Evolutionary conservation across 257 asterid species (phyloP).

Genomic region (Nicotiana undulata): DNA sequence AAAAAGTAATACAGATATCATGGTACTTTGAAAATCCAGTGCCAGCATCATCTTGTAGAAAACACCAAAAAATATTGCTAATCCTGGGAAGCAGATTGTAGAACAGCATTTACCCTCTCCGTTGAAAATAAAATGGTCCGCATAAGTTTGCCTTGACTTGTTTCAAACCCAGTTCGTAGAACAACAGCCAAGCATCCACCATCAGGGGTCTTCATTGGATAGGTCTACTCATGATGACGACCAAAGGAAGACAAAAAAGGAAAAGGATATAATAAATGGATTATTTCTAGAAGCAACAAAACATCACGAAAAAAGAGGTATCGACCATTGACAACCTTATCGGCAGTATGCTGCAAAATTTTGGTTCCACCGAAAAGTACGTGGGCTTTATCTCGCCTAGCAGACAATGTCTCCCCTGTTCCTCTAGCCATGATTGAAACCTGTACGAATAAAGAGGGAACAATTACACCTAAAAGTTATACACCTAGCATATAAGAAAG

Average conservation of each 20-base stretch:
- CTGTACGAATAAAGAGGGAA: conserved; percentile 26
- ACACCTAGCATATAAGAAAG: neutral
- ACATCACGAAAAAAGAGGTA: neutral
- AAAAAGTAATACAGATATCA: neutral
- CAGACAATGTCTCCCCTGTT: conserved; percentile 66
- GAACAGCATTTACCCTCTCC: conserved; percentile 64
- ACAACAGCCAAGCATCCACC: conserved; percentile 98
- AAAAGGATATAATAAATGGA: neutral
- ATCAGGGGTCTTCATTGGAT: conserved; percentile 88
- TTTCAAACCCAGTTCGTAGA: conserved; percentile 95
- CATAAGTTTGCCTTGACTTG: conserved; percentile 99
- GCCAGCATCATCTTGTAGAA: neutral
- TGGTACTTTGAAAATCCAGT: conserved; percentile 5
- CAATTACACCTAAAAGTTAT: neutral
- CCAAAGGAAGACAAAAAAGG: neutral
- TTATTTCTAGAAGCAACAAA: neutral
- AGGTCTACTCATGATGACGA: conserved; percentile 43
- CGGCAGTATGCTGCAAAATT: conserved; percentile 89
- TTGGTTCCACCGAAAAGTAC: conserved; percentile 99
- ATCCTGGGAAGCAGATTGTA: conserved; percentile 16
- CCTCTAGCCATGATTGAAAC: conserved; percentile 80
- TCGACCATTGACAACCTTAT: conserved; percentile 50
- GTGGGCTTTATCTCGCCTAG: conserved; percentile 78
- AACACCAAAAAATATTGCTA: neutral
- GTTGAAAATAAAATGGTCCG: conserved; percentile 96